These are phyloP conservation scores for Alisma plantagoaquatica DNA, from an alignment of 106 monocot genomes.

Conservation along the genomic window DNA sequence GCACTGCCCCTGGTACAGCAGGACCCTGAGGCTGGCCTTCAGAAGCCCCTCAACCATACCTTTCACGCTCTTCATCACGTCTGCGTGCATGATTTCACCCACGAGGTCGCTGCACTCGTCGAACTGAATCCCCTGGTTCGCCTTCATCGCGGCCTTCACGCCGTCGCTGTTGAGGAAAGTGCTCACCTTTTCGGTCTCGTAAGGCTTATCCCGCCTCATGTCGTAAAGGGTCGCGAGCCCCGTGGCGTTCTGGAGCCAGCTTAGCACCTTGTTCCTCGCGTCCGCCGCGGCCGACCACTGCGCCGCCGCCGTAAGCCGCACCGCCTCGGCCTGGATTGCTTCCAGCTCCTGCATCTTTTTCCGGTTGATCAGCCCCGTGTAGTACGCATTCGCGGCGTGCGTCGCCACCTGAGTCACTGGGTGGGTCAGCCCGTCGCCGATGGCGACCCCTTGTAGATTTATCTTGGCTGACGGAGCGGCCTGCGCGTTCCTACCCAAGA, in stretches of 20 bases:
- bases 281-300: conserved; percentile 43
- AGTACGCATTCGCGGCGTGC: conserved; percentile 57
- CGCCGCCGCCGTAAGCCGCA: conserved; percentile 17
- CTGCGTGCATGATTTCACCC: conserved; percentile 19
- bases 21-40: conserved; percentile 24
- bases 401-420: conserved; percentile 57
- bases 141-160: conserved; percentile 42
- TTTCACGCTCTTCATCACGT: conserved; percentile 85
- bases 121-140: conserved; percentile 15
- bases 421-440: conserved; percentile 83
- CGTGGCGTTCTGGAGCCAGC: conserved; percentile 35
- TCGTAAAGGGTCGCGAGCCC: conserved; percentile 75
- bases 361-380: conserved; percentile 52
- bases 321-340: conserved; percentile 31
- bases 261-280: conserved; percentile 32
- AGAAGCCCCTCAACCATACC: conserved; percentile 55
- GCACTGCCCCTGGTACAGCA: conserved; percentile 64
- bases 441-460: conserved; percentile 57
- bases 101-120: conserved; percentile 48
- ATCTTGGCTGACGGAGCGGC: conserved; percentile 10
- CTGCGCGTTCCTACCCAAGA: conserved; percentile 24
- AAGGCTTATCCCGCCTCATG: conserved; percentile 31
- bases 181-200: conserved; percentile 19
- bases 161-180: conserved; percentile 32
- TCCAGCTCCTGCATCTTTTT: conserved; percentile 35